phyloP scores from a whole-genome alignment of 1,284 basidiomycete species.

The Cutaneotrichosporon spelunceum region DNA sequence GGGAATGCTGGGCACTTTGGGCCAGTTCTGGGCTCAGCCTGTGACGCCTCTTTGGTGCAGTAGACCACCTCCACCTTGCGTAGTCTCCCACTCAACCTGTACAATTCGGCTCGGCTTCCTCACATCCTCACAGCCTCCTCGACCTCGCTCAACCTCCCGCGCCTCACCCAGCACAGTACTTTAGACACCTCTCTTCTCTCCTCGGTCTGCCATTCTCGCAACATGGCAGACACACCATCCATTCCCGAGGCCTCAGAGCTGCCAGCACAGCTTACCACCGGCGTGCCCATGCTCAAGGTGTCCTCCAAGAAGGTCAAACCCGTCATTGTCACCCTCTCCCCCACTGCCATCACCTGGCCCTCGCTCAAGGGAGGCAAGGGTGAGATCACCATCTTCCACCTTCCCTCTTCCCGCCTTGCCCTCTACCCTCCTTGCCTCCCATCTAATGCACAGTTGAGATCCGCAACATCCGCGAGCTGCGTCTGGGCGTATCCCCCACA shows the following conservation, averaged over 20 bases:
- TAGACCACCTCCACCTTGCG: no score
- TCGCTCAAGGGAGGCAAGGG: conserved; percentile 72
- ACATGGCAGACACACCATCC: background rate
- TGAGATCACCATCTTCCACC: conserved; percentile 54
- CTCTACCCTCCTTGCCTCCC: background rate
- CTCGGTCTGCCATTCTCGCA: background rate
- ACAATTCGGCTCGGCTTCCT: no score
- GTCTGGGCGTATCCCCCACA: conserved; percentile 68
- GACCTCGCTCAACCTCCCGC: no score
- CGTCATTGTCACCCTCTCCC: conserved; percentile 71
- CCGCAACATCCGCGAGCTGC: conserved; percentile 86
- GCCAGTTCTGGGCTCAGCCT: no score
- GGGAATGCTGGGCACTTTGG: no score
- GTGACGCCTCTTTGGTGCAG: no score
- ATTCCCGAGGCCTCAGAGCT: background rate
- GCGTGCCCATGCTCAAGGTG: conserved; percentile 79
- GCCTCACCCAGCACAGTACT: no score
- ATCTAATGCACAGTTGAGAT: conserved; percentile 64
- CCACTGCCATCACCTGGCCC: conserved; percentile 73
- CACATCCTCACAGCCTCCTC: no score
- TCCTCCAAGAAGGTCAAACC: conserved; percentile 78
- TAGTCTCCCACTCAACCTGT: no score
- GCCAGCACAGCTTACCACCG: conserved; percentile 44
- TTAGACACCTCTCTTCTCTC: background rate
- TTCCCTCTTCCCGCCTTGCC: no score